These are phyloP conservation scores for Funneliformis caledonium DNA, from an alignment of 371 early-diverging fungal genomes.

Conservation along the genomic window DNA sequence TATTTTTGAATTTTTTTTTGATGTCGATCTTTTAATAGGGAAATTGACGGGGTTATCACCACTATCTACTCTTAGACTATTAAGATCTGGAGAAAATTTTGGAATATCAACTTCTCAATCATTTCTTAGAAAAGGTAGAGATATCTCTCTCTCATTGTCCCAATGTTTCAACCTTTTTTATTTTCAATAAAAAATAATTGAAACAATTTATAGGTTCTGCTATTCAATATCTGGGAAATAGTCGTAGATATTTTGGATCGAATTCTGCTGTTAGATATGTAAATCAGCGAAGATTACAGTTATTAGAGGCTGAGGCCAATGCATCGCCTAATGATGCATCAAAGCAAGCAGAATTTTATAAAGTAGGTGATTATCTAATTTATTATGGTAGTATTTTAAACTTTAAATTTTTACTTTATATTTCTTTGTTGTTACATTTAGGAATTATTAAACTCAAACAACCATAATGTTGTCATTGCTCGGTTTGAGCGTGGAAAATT, in stretches of 20 bases:
- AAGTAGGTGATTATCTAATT: conserved; percentile 50
- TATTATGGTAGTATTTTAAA: background rate
- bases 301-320: conserved; percentile 75
- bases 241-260: conserved; percentile 24
- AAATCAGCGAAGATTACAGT: conserved; percentile 57
- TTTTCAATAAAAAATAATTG: too few species aligned
- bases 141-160: background rate
- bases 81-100: background rate
- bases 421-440: conserved; percentile 39
- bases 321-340: conserved; percentile 62
- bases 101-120: background rate
- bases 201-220: background rate
- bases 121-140: background rate
- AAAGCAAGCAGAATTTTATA: conserved; percentile 74
- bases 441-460: conserved; percentile 69
- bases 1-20: background rate
- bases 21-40: background rate
- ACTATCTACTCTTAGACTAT: background rate
- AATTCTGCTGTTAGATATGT: conserved; percentile 47
- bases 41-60: conserved; percentile 5
- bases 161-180: too few species aligned
- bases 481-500: conserved; percentile 72
- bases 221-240: conserved; percentile 18
- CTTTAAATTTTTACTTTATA: background rate
- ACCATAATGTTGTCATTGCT: conserved; percentile 66